Conservation (phyloP, 805 yeast species). For the Saccharomycopsis fodiens region DNA sequence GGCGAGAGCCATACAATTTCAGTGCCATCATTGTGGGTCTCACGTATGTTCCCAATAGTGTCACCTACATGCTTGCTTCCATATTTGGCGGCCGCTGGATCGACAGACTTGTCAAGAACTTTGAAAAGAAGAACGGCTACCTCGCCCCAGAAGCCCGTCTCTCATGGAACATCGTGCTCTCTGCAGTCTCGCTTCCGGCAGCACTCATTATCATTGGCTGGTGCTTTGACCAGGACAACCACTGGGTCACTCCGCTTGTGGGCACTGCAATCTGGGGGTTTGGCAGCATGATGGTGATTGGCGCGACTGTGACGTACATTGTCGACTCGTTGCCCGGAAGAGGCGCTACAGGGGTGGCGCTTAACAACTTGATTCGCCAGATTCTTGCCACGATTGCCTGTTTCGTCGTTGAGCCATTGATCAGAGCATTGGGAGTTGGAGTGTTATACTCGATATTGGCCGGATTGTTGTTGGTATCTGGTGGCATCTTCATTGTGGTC, state of each 20-base stretch:
- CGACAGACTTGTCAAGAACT: slow-evolving; percentile 50
- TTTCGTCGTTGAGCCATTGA: slow-evolving; percentile 65
- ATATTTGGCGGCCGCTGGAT: slow-evolving; percentile 78
- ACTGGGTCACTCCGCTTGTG: slow-evolving; percentile 74
- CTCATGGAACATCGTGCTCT: slow-evolving; percentile 63
- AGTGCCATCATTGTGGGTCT: slow-evolving; percentile 59
- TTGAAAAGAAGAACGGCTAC: slow-evolving; percentile 53
- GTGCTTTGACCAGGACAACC: slow-evolving; percentile 58
- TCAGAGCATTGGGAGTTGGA: slow-evolving; percentile 62
- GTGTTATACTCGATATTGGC: slow-evolving; percentile 61
- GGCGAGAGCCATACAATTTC: slow-evolving; percentile 64
- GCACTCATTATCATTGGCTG: slow-evolving; percentile 75
- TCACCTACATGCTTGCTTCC: slow-evolving; percentile 68
- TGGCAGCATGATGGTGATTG: slow-evolving; percentile 78
- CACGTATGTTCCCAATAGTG: slow-evolving; percentile 76
- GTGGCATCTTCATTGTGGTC: slow-evolving; percentile 37
- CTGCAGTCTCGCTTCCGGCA: slow-evolving; percentile 54
- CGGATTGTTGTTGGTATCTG: slow-evolving; percentile 42
- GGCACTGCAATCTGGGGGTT: slow-evolving; percentile 81
- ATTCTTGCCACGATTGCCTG: slow-evolving; percentile 69
- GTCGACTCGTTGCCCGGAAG: slow-evolving; percentile 82
- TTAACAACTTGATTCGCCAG: slow-evolving; percentile 70
- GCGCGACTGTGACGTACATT: slow-evolving; percentile 70
- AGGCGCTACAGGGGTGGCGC: slow-evolving; percentile 84
- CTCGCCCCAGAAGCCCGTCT: slow-evolving; percentile 72